These are phyloP conservation scores for Pseudozyma thailandica DNA, from an alignment of 1,284 basidiomycete species.

Conservation along the genomic window DNA sequence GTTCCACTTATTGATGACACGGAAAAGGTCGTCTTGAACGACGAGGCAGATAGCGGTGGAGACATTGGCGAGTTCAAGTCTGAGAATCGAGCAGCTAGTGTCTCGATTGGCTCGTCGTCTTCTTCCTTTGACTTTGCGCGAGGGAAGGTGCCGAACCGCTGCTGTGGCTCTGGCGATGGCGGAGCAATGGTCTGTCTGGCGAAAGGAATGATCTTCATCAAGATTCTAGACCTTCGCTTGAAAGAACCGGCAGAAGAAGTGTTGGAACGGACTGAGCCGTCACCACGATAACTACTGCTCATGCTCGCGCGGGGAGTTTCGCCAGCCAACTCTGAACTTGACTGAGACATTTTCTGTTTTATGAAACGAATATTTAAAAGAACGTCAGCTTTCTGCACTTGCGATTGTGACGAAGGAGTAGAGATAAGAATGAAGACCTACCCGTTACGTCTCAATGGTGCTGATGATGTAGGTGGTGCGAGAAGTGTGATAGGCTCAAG, in stretches of 20 bases:
- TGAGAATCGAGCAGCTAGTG: conserved; percentile 14
- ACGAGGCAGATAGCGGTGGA: conserved; percentile 19
- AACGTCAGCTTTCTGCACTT: not conserved
- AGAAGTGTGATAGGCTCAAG: conserved; percentile 21
- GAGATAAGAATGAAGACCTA: conserved; percentile 12
- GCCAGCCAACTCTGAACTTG: conserved; percentile 43
- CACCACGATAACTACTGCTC: conserved; percentile 4
- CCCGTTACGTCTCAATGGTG: conserved; percentile 18
- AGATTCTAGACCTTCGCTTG: conserved; percentile 23
- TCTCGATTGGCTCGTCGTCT: conserved; percentile 13
- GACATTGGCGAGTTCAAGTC: conserved; percentile 8
- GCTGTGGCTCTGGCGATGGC: not conserved
- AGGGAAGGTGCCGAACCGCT: conserved; percentile 26
- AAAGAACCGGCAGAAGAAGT: conserved; percentile 8
- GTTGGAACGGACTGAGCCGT: conserved; percentile 14
- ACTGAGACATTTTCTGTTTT: conserved; percentile 37
- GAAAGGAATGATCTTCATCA: conserved; percentile 50
- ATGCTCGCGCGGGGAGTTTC: conserved; percentile 35
- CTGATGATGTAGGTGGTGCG: conserved; percentile 7
- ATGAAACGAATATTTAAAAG: not conserved
- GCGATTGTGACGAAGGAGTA: not conserved
- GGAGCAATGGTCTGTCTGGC: conserved; percentile 3
- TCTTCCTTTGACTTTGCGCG: conserved; percentile 3
- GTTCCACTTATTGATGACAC: conserved; percentile 1
- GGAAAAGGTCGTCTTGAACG: conserved; percentile 11